Evolutionary conservation across 148 eudicot species (phyloP), one percentile per base, ranked within the genome.

Genomic region (Rhododendron kiyosumense): DNA sequence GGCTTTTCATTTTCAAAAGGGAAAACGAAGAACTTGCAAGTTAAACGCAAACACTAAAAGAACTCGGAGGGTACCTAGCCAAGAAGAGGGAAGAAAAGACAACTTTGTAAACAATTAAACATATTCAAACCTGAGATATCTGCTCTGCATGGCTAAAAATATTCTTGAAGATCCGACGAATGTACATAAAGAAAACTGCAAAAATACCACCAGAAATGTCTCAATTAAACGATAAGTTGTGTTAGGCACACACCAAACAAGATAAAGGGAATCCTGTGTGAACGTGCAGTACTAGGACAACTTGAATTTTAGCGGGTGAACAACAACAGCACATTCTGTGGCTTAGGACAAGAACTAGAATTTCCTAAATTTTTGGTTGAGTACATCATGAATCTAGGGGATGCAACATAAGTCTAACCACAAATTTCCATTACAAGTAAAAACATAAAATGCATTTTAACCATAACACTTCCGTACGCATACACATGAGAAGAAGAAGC

Each of bases 71-170:
- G 22, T 83, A 65, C 41, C 13, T 79, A n/a, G 11, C 80, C 46
- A 78, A 85, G 20, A 28, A 45, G 54, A 77, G 63, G 61, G 45
- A 52, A 20, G 67, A 46, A 81, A 49, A 17, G 85, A 59, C 85
- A 82, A 43, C 18, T 76, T 34, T 49, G 30, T 32, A 54, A 51
- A 18, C 61, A 54, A 15, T 54, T 14, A 46, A 77, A 87, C 45
- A 88, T 43, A 81, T 79, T 87, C 88, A 82, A 78, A 97, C 99
- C 98, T 97, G 99, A 57, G 98, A 86, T 86, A 97, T 94, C 89
- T 97, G 99, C 88, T 93, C 95, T 4, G 99, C 98, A 75, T 97
- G 96, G 89, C 84, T 90, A 87, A 95, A 97, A 26, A 97, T 94
- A 85, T 95, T 97, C 88, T 90, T 93, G 88, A 95, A 95, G 85